Conservation (phyloP, 495 filamentous ascomycete genomes). For the Evernia prunastri region DNA sequence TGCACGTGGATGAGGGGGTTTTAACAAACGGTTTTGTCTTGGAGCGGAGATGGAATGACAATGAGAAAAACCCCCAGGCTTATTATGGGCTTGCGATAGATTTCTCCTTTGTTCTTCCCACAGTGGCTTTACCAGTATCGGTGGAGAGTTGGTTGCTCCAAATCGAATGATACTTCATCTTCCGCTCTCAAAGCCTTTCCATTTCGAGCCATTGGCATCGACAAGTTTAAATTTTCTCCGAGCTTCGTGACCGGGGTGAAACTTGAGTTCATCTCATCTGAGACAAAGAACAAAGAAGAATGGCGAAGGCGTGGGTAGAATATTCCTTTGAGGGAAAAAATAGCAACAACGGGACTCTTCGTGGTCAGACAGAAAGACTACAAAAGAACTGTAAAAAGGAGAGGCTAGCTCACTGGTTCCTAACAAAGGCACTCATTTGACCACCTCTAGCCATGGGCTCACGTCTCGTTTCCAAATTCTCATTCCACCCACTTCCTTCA, state of each 20-base stretch:
- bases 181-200: not conserved
- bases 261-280: not conserved
- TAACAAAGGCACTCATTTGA: not conserved
- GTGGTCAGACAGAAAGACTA: not conserved
- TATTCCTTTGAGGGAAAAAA: not conserved
- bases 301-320: not conserved
- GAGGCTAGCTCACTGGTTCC: not conserved
- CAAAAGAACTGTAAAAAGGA: not conserved
- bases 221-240: not conserved
- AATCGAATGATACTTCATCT: not conserved
- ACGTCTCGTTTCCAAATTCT: not conserved
- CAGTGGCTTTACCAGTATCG: too few relatives aligned
- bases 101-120: too few relatives aligned
- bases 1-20: too few relatives aligned
- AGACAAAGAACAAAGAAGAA: slow-evolving; percentile 3
- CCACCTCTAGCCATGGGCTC: not conserved
- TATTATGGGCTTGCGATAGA: too few relatives aligned
- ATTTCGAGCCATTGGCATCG: not conserved
- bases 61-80: too few relatives aligned
- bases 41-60: too few relatives aligned
- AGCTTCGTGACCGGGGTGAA: not conserved
- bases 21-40: too few relatives aligned
- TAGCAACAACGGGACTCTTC: not conserved
- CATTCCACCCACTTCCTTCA: not conserved
- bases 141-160: too few relatives aligned